A percentile compares a stretch with the other conserved stretches of the same genome.
Conservation (phyloP, 352 stramenopile species). For the Pythium aristosporum region DNA sequence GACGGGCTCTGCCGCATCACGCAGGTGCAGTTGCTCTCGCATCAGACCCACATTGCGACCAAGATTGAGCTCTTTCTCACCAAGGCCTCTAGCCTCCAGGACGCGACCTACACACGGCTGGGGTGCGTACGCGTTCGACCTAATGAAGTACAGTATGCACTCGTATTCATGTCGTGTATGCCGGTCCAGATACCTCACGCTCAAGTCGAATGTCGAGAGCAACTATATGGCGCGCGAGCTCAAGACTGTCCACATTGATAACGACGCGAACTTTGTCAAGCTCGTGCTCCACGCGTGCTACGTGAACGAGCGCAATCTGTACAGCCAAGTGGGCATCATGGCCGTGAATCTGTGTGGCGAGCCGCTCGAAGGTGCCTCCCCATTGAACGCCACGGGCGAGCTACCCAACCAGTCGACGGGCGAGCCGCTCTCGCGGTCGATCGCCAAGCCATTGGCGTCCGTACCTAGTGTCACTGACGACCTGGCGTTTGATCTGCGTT, state of each 20-base stretch:
- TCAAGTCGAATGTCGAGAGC: slow-evolving; percentile 84
- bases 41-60: slow-evolving; percentile 91
- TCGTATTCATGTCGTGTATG: not conserved
- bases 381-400: slow-evolving; percentile 15
- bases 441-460: slow-evolving; percentile 26
- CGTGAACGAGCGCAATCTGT: slow-evolving; percentile 87
- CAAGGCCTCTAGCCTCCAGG: slow-evolving; percentile 35
- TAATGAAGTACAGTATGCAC: not conserved
- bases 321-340: slow-evolving; percentile 91
- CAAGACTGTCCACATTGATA: slow-evolving; percentile 91
- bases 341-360: slow-evolving; percentile 87
- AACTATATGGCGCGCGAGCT: slow-evolving; percentile 89
- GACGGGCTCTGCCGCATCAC: slow-evolving; percentile 68
- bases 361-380: slow-evolving; percentile 27
- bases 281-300: slow-evolving; percentile 89
- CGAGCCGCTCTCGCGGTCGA: slow-evolving; percentile 33
- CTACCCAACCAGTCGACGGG: slow-evolving; percentile 56
- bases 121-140: slow-evolving; percentile 46
- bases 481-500: slow-evolving; percentile 83
- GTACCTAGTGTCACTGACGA: slow-evolving; percentile 33
- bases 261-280: slow-evolving; percentile 82
- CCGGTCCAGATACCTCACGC: slow-evolving; percentile 50
- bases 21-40: slow-evolving; percentile 90
- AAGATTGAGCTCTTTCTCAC: slow-evolving; percentile 93
- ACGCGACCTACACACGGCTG: slow-evolving; percentile 71